Evolutionary conservation across 2,329 filamentous ascomycete genomes (phyloP), one percentile per base, ranked within the genome.

Genomic region (Sphaerostilbella broomeana): DNA sequence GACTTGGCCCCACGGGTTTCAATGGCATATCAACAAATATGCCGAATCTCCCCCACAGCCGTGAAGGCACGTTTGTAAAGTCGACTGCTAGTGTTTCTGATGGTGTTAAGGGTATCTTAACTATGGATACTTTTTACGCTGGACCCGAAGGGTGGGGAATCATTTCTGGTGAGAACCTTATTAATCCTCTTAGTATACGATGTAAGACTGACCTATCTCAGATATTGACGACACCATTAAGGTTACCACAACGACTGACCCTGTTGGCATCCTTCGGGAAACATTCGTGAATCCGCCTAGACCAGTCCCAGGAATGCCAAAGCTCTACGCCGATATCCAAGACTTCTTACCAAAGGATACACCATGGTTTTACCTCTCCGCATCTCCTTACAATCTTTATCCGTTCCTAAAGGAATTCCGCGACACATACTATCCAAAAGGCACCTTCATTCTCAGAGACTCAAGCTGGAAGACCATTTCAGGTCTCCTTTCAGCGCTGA

Each of bases 191-290:
- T n/a, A 4, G 20, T 27, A 11, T 13, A 16, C 11, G n/a, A 28
- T 4, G 13, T 5, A 8, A 29, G 6, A n/a, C 29, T 43, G 15
- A 33, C 35, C 18, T 27, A n/a, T 11, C 24, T 22, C 34, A 81
- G 90, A 97, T 53, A 77, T 97, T 49, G 92, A 97, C 56, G 90
- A 97, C 62, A 95, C 89, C 0, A 94, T 97, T 68, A 95, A 97
- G 63, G 68, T 89, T 49, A 95, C 90, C 0, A 72, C 84, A 59
- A 95, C 90, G 0, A 77, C 81, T 29, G 82, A 86, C 35, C 81
- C 87, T 0, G 72, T 84, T 6, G 86, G 87, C 3, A 90, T 95
- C 52, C 68, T 97, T 5, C 74, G 77, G 32, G 82, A 83, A 36
- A 97, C 90, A 0, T 95, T 97, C 54, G 76, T 85, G 32, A 83